Evolutionary conservation across 1,139 yeast species (phyloP).

Genomic region (Pichia sp.): DNA sequence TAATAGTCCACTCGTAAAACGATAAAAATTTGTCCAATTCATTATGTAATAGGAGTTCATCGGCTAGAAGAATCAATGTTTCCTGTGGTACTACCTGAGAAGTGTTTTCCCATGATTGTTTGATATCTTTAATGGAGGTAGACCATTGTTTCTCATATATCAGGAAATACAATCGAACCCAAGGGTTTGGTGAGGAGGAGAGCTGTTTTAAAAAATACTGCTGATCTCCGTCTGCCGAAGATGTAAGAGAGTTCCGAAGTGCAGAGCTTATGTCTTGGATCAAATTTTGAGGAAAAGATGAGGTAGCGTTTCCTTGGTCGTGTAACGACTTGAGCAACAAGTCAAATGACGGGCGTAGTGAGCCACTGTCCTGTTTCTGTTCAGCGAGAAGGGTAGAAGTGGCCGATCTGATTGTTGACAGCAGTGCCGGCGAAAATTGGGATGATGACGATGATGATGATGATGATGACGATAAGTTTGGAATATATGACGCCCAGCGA

Average conservation of each 20-base stretch:
- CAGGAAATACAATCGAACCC: constrained; percentile 1
- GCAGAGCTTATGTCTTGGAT: not conserved
- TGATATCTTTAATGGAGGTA: not conserved
- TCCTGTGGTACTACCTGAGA: not conserved
- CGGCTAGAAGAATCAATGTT: not conserved
- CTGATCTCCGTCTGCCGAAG: not conserved
- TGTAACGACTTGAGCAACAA: not conserved
- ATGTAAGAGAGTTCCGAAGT: not conserved
- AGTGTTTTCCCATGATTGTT: not conserved
- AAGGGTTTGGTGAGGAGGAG: not conserved
- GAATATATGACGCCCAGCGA: not conserved
- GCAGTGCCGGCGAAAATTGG: not conserved
- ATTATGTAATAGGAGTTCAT: not conserved
- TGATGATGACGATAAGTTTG: not conserved
- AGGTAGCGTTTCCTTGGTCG: not conserved
- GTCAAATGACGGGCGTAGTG: not conserved
- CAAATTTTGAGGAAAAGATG: not conserved
- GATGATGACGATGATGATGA: not conserved
- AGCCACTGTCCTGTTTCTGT: not conserved
- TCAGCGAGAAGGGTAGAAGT: not conserved
- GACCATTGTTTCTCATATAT: constrained; percentile 1
- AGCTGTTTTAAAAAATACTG: not conserved
- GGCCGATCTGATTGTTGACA: not conserved
- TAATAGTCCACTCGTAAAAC: not conserved
- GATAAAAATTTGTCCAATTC: not conserved